Evolutionary conservation across 306 rosid genomes (phyloP).

Genomic region (Sindora glabra): DNA sequence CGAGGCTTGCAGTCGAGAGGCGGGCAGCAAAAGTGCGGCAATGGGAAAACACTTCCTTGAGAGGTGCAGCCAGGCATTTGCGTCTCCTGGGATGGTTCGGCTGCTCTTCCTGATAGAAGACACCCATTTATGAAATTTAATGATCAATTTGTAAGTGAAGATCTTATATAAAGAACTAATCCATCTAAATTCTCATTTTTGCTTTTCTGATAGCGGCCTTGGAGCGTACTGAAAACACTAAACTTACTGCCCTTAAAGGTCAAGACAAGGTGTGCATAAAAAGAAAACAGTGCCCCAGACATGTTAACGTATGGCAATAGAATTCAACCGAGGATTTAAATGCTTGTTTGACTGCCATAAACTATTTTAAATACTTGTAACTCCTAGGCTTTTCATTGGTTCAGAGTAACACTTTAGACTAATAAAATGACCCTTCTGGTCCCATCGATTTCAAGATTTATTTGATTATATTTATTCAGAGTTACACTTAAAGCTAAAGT

Average conservation of each 20-base stretch:
- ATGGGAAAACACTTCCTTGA: constrained; percentile 53
- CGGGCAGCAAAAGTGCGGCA: constrained; percentile 36
- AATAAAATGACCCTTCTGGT: too few relatives aligned
- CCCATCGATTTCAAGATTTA: too few relatives aligned
- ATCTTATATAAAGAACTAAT: constrained; percentile 11
- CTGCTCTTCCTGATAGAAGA: constrained; percentile 61
- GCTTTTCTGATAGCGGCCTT: constrained; percentile 58
- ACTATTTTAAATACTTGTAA: background rate
- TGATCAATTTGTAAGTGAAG: constrained; percentile 7
- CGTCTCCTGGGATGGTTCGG: constrained; percentile 46
- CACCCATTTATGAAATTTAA: constrained; percentile 40
- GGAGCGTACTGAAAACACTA: constrained; percentile 45
- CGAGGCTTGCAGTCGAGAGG: constrained; percentile 33
- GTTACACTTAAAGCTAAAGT: constrained; percentile 66
- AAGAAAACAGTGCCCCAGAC: constrained; percentile 26
- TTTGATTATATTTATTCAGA: constrained; percentile 22
- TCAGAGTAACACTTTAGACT: background rate
- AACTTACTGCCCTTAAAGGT: constrained; percentile 53
- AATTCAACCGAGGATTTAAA: constrained; percentile 18
- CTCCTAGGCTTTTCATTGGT: constrained; percentile 1
- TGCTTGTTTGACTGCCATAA: constrained; percentile 21
- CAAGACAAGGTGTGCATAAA: constrained; percentile 78
- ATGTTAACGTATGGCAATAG: constrained; percentile 17
- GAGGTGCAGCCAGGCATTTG: constrained; percentile 38
- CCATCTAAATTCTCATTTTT: constrained; percentile 7